Base-by-base conservation (phyloP, 1,139 yeast species). In the Geotrichum candidum region DNA sequence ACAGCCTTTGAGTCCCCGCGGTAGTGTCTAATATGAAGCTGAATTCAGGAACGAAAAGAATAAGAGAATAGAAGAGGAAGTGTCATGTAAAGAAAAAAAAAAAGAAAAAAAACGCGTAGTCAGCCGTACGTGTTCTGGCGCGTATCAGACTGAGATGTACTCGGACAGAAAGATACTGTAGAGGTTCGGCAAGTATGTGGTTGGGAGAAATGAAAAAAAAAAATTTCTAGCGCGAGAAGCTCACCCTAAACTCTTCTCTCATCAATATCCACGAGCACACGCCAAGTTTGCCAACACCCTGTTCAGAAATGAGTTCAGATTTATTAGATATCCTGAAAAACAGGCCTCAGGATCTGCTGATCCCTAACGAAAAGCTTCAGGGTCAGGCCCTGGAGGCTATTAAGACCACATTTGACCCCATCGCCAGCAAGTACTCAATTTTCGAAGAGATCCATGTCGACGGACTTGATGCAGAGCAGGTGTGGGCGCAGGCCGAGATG, bases 401-500 rank as follows among this genome's bases (percentile, higher is more conserved):
- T 46, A 88, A 88, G 72, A 65, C 71, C 31, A 75, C 82, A 5
- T 76, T 88, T 60, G 95, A 88, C 70, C 90, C 92, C 6, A 79
- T 88, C 57, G 82, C 88, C 4, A 76, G 78, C 60, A 75, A 80
- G 41, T 84, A 84, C 72, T 85, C 95, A 0, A 87, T 87, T 5
- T 78, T 94, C 50, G 96, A 92, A 73, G 91, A 90, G 72, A 80
- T 94, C 33, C 85, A 87, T 68, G 81, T 88, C 31, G 96, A 90
- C 60, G 98, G 97, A 0, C 78, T 94, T 63, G 97, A 90, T 72
- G 86, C 96, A 18, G 84, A 88, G 53, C 98, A 94, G 73, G 92
- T 94, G 0, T 94, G 92, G 90, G 96, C 96, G 60, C 98, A 94
- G 74, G 86, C 90, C 2, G 90, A 88, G 74, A 82, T 94, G 78